Conservation (phyloP, 176 grass and related monocot genomes). For the Thalia dealbata region DNA sequence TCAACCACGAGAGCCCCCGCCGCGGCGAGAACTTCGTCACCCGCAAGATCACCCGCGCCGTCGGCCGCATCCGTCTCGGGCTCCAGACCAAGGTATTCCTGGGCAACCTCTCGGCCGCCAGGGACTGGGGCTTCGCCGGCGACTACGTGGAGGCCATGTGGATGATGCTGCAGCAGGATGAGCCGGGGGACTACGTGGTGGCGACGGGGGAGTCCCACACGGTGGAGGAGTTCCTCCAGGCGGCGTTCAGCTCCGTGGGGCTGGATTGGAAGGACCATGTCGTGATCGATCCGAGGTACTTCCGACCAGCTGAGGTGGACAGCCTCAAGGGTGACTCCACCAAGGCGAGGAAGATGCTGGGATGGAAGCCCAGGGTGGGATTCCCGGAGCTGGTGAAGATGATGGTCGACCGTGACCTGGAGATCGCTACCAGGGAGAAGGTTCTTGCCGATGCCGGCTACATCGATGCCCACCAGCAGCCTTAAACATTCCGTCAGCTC, state of each 20-base stretch:
- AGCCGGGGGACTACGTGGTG: constrained; percentile 69
- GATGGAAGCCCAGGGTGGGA: constrained; percentile 85
- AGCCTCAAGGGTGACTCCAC: constrained; percentile 69
- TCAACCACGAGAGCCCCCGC: constrained; percentile 96
- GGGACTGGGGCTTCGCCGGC: constrained; percentile 92
- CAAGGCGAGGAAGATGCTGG: constrained; percentile 56
- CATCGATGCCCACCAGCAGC: constrained; percentile 81
- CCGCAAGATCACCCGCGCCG: constrained; percentile 92
- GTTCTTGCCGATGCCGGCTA: constrained; percentile 81
- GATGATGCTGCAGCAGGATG: constrained; percentile 94
- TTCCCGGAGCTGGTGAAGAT: constrained; percentile 86
- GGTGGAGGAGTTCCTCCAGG: constrained; percentile 77
- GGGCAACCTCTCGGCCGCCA: constrained; percentile 68
- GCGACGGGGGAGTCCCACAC: constrained; percentile 84
- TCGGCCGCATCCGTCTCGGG: constrained; percentile 78
- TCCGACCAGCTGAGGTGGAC: constrained; percentile 82
- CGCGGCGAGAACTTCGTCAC: constrained; percentile 99
- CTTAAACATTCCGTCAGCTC: background rate
- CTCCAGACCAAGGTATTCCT: constrained; percentile 99
- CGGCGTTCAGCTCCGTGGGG: constrained; percentile 57
- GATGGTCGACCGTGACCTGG: constrained; percentile 88
- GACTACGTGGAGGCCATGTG: constrained; percentile 99
- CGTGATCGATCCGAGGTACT: constrained; percentile 87
- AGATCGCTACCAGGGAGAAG: constrained; percentile 81
- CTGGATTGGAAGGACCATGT: constrained; percentile 94